These are phyloP conservation scores for Cryptococcus floricola DNA, from an alignment of 1,284 basidiomycete genomes.

Conservation along the genomic window DNA sequence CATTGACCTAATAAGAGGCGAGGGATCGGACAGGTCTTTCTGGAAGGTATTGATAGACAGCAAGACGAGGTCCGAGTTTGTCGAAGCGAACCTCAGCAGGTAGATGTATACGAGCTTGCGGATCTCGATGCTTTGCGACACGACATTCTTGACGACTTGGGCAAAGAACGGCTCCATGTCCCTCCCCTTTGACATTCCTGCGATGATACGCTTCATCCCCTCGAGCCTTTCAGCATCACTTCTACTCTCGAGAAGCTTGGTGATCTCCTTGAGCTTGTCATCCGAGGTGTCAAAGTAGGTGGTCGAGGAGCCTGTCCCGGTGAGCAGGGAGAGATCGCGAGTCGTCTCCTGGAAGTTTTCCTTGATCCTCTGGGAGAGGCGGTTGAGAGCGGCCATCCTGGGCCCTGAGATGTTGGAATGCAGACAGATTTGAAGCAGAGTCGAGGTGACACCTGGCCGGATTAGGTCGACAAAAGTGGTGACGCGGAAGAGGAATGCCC, in stretches of 20 bases:
- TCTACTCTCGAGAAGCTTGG: conserved; percentile 76
- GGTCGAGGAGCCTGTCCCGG: conserved; percentile 30
- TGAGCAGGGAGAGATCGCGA: conserved; percentile 45
- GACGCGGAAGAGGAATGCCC: no score
- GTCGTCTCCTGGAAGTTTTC: conserved; percentile 51
- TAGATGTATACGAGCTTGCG: conserved; percentile 98
- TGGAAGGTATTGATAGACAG: conserved; percentile 99
- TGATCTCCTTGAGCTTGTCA: conserved; percentile 57
- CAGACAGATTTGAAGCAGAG: no score
- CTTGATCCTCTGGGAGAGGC: conserved; percentile 48
- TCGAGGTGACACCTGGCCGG: no score
- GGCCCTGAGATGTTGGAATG: no score
- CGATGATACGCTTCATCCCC: conserved; percentile 87
- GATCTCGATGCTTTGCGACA: conserved; percentile 83
- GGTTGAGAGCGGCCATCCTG: conserved; percentile 43
- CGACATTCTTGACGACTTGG: conserved; percentile 90
- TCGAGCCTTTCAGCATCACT: conserved; percentile 85
- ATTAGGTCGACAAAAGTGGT: no score
- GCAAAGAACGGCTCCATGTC: conserved; percentile 90
- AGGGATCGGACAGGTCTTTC: conserved; percentile 87
- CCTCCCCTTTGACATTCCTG: conserved; percentile 88
- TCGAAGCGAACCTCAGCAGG: conserved; percentile 84
- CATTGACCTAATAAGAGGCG: conserved; percentile 90
- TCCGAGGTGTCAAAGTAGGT: conserved; percentile 49
- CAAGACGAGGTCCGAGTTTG: conserved; percentile 89